phyloP scores from a whole-genome alignment of 257 asterid species.

The Nyctanthes arbortristis region DNA sequence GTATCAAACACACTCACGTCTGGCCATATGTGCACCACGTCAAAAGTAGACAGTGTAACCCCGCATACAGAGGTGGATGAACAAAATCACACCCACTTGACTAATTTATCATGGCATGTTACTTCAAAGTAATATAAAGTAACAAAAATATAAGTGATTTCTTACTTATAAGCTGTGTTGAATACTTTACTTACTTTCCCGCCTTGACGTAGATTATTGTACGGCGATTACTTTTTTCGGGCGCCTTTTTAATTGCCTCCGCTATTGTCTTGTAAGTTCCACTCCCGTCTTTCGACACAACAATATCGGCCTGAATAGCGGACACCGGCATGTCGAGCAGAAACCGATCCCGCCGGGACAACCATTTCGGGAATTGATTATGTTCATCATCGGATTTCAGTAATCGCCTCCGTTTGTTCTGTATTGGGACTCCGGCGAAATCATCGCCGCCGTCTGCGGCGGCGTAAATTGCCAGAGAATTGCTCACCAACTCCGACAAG shows the following conservation, averaged over 20 bases:
- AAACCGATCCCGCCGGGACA: conserved; percentile 36
- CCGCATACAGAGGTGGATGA: too few relatives aligned
- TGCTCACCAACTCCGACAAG: conserved; percentile 48
- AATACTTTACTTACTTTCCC: conserved; percentile 55
- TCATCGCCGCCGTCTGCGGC: conserved; percentile 35
- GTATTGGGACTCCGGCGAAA: conserved; percentile 45
- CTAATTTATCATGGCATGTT: too few relatives aligned
- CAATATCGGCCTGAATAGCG: conserved; percentile 38
- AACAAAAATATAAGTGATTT: too few relatives aligned
- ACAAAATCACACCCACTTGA: too few relatives aligned
- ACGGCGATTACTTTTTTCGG: conserved; percentile 38
- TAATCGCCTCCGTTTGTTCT: conserved; percentile 39
- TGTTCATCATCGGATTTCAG: conserved; percentile 7
- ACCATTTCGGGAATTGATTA: conserved; percentile 43
- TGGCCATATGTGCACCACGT: too few relatives aligned
- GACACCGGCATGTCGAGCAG: conserved; percentile 30
- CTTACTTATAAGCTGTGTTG: too few relatives aligned
- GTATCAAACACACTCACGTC: too few relatives aligned
- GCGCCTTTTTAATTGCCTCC: conserved; percentile 58
- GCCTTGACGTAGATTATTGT: conserved; percentile 50
- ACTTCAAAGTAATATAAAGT: too few relatives aligned
- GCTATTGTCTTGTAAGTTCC: conserved; percentile 50
- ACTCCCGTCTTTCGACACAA: conserved; percentile 46
- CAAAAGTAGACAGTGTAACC: too few relatives aligned
- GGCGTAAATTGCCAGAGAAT: conserved; percentile 46